Percentiles rank a stretch among this genome's conserved stretches.
phyloP scores from a whole-genome alignment of 2,329 filamentous ascomycete genomes.

The Scortechinia acanthostroma region DNA sequence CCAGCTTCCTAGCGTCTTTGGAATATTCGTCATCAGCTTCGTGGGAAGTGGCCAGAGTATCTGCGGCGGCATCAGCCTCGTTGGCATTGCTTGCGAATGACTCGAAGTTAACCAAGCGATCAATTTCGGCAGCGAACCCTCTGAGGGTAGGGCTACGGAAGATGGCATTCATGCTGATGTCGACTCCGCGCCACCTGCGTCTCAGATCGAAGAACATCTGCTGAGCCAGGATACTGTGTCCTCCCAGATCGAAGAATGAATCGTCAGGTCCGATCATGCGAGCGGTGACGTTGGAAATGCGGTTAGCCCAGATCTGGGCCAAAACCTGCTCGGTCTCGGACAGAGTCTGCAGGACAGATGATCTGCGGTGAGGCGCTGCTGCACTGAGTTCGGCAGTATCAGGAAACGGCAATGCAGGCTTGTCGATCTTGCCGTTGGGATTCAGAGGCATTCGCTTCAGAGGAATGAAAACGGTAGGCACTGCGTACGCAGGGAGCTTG shows the following conservation, averaged over 20 bases:
- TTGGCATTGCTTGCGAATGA: constrained; percentile 44
- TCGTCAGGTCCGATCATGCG: constrained; percentile 54
- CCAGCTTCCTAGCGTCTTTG: constrained; percentile 41
- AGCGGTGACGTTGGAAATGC: constrained; percentile 60
- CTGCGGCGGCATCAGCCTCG: constrained; percentile 30
- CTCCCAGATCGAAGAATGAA: constrained; percentile 74
- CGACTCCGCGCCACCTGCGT: constrained; percentile 46
- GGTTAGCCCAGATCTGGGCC: constrained; percentile 67
- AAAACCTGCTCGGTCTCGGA: constrained; percentile 57
- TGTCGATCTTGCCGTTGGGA: constrained; percentile 80
- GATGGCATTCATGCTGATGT: constrained; percentile 55
- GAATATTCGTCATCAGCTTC: constrained; percentile 28
- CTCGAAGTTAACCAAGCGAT: constrained; percentile 23
- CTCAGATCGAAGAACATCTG: constrained; percentile 70
- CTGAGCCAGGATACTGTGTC: constrained; percentile 75
- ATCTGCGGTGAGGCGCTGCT: constrained; percentile 38
- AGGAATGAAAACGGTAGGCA: constrained; percentile 69
- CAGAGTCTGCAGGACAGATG: constrained; percentile 29
- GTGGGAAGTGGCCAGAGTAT: constrained; percentile 36
- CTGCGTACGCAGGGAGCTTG: constrained; percentile 67
- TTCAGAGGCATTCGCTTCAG: constrained; percentile 72
- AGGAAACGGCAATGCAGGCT: constrained; percentile 72
- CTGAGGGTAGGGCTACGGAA: constrained; percentile 59
- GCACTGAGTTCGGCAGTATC: constrained; percentile 62
- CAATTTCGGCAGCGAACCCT: constrained; percentile 31